Evolutionary conservation across 306 rosid species (phyloP), one percentile per base, ranked within the genome.

Genomic region (Casuarina equisetifolia): DNA sequence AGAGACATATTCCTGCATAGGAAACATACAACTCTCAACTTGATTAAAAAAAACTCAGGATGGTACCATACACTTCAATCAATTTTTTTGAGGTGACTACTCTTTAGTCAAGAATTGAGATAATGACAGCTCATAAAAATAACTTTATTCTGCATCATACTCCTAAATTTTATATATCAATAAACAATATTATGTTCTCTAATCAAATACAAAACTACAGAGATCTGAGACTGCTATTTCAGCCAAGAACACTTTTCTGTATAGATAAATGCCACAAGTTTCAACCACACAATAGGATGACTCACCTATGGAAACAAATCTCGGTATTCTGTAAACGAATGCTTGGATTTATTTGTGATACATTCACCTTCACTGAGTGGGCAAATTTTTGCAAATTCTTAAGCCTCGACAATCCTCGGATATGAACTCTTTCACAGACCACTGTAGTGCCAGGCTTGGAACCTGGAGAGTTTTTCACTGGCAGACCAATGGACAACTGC

Each of bases 301-400:
- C 97, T 81, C 82, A 92, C 98, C 95, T 85, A 79, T 92, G 98
- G 74, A 95, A 89, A 77, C 98, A 95, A 83, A 92, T 85, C 80
- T 90, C 97, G 13, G 84, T 78, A 68, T 81, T 86, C 13, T 83
- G 85, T 45, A 79, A 2, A 13, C 75, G 89, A 71, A 74, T 78
- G 76, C 77, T 81, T 67, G 89, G 74, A 81, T 76, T 75, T 70
- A 16, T 50, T 59, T 83, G 86, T 2, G 81, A 85, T 50, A 95
- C 79, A 86, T 89, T 92, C 82, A 92, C 96, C 78, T 78, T 89
- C 69, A 85, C 36, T 5, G 91, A 85, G 82, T 91, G 85, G 1
- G 97, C 80, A 84, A 82, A 75, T 80, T 88, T 95, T 74, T 74
- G 55, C 55, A 91, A 78, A 89, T 91, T 80, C 79, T 78, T 80